Base-by-base conservation (phyloP, 176 grass and related monocot genomes). In the Paspalum vaginatum region DNA sequence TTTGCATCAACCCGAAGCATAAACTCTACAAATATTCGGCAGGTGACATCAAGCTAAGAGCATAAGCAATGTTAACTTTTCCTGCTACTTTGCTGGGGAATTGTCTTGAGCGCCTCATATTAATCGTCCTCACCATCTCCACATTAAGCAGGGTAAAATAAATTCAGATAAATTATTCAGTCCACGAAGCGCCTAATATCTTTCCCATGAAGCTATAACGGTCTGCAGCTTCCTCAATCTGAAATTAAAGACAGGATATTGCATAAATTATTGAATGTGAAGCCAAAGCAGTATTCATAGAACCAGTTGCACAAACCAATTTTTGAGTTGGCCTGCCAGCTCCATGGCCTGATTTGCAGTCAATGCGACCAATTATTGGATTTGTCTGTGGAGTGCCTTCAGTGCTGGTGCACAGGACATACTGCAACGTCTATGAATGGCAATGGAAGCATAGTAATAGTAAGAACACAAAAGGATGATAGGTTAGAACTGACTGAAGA, bases 121-220 rank as follows among this genome's bases (percentile, higher is more conserved):
- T 44, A 37, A 47, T 70, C 44, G 52, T 62, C 56, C 65, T 62
- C 5, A 32, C 17, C 72, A 47, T 65, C 18, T 83, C 48, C 49
- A 58, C 43, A 58, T 15, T 60, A 55, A 56, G 65, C 14, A 39
- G 8, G 56, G 40, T 40, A 48, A 53, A 61, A 76, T 58, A 9
- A 40, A 56, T 72, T 68, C 92, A 5, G 53, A 76, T 58, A 9
- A 40, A 56, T 72, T 68, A 95, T 7, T 84, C 89, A 27, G 51
- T 88, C 95, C 95, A 94, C 70, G 86, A 83, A 53, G 70, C 60
- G 5, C 85, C 89, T 47, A 98, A 66, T 72, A 98, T 85, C 77
- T 98, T 98, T 7, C 89, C 92, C 95, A 98, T 89, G 80, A 98
- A 98, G 75, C 95, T 87, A 82, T 94, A 98, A 9, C 89, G 86